phyloP scores from a whole-genome alignment of 2,329 filamentous ascomycete genomes.

The Xylariaceae sp. region DNA sequence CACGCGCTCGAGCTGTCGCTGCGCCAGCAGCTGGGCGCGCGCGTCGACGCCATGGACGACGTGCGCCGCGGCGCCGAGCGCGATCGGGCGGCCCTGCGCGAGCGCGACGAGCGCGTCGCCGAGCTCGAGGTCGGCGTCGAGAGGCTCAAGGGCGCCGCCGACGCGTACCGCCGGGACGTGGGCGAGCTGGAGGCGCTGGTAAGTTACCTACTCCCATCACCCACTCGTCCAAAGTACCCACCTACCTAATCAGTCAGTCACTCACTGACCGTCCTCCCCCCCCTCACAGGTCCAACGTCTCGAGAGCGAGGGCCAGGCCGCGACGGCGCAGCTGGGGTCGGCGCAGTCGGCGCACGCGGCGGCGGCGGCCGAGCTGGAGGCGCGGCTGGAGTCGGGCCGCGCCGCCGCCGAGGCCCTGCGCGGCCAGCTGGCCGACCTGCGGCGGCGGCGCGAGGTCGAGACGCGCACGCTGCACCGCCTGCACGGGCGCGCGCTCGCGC shows the following conservation, averaged over 20 bases:
- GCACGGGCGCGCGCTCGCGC: constrained; percentile 40
- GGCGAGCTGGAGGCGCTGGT: constrained; percentile 44
- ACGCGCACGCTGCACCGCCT: constrained; percentile 28
- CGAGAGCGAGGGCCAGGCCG: constrained; percentile 32
- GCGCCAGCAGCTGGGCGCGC: constrained; percentile 47
- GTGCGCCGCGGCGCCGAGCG: constrained; percentile 33
- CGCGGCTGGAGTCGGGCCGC: constrained; percentile 29
- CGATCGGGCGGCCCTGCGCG: constrained; percentile 25
- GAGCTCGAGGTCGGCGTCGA: constrained; percentile 44
- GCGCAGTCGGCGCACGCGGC: constrained; percentile 6
- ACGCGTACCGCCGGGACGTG: constrained; percentile 47
- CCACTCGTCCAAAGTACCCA: no score
- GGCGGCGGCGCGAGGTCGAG: constrained; percentile 21
- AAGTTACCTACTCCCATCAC: no score
- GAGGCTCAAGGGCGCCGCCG: constrained; percentile 43
- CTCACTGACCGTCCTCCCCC: no score
- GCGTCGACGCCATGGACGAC: constrained; percentile 43
- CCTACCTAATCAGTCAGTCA: no score
- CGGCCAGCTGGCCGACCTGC: constrained; percentile 28
- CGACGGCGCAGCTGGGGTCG: constrained; percentile 20
- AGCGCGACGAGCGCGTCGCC: constrained; percentile 31
- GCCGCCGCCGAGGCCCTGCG: not conserved
- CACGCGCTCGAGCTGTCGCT: constrained; percentile 48
- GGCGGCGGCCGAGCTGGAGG: constrained; percentile 35
- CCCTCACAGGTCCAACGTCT: constrained; percentile 40